Evolutionary conservation across 164 flowering plant genomes (phyloP), one percentile per base, ranked within the genome.

Genomic region (Piper betle): DNA sequence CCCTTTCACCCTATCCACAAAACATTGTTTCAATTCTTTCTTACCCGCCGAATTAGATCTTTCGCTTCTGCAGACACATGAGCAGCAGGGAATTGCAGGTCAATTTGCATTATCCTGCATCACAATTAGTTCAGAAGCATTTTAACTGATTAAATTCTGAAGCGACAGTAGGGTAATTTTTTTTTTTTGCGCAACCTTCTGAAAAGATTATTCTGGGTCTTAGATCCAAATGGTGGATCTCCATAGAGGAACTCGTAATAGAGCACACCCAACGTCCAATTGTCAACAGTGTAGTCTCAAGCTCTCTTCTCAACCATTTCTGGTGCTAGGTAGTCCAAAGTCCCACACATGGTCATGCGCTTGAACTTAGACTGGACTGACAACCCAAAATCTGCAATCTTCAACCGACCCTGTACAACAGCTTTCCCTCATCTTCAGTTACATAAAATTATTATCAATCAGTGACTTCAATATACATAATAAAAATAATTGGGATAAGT

Each of bases 301-400:
- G 80, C 83, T 79, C 73, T 90, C 63, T 85, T 80, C 69, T 84
- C 91, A 59, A 87, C 95, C 88, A 93, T 82, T 79, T 94, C 99
- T 61, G 97, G 99, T 59, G 99, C 95, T 53, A 94, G 71, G 65
- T 94, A 91, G 69, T 94, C 97, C 64, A 94, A 71, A 50, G 97
- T 94, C 41, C 99, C 97, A 76, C 99, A 94, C 96, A 94, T 85
- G 43, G 96, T 91, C 52, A 65, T 74, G 55, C 99, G 84, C 71
- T 85, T 88, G 73, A 55, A 66, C 55, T 59, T 81, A n/a, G 99
- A 88, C 68, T 94, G 97, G 9, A 91, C 96, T 38, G 99, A 86
- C 99, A 96, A 94, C 53, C 99, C 99, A 75, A 91, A 94, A 67
- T 91, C 99, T 6, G 96, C 97, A 74, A 94, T 84, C 74, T 94